Evolutionary conservation across 129 eudicot species (phyloP), one percentile per base, ranked within the genome.

Genomic region (Arctium minus): DNA sequence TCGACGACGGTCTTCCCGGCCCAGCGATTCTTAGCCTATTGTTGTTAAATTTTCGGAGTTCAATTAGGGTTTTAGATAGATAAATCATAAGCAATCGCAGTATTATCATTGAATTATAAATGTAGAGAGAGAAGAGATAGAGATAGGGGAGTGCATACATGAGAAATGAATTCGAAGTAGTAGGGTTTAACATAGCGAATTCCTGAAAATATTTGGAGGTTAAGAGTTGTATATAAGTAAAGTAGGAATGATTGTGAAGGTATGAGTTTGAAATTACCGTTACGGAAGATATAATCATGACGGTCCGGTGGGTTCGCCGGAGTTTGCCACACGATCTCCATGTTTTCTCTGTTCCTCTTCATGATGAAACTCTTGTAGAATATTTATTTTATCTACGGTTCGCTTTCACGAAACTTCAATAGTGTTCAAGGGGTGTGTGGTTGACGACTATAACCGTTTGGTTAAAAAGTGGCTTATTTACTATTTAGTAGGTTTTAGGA

Each of bases 241-340:
- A 33, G 39, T 48, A 35, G 6, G 37, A 46, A 17, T 44, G 5
- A 56, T 2, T 53, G 22, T 32, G 30, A n/a, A 75, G 50, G n/a
- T 35, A 30, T 17, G 53, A 74, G 64, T 31, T 48, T 31, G 36
- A 42, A 35, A 15, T 69, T 86, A 96, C 99, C 98, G 88, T 96
- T 84, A 8, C 85, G 90, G 76, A 93, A 88, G 87, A 96, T 88
- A 76, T 91, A 96, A 81, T 91, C 99, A 42, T 88, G 90, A 56
- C 93, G 95, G 42, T 88, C 91, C 36, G 99, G 99, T 73, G 97
- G 92, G 73, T 96, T 96, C 5, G 98, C 94, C 42, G 99, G 99
- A 70, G 97, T 93, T 88, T 96, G 99, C 99, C 99, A 96, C 12
- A 91, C 89, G 32, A 93, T 96, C 70, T 91, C 94, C 98, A 91